These are phyloP conservation scores for Aciculoconidium aculeatum DNA, from an alignment of 805 yeast species.

Conservation along the genomic window DNA sequence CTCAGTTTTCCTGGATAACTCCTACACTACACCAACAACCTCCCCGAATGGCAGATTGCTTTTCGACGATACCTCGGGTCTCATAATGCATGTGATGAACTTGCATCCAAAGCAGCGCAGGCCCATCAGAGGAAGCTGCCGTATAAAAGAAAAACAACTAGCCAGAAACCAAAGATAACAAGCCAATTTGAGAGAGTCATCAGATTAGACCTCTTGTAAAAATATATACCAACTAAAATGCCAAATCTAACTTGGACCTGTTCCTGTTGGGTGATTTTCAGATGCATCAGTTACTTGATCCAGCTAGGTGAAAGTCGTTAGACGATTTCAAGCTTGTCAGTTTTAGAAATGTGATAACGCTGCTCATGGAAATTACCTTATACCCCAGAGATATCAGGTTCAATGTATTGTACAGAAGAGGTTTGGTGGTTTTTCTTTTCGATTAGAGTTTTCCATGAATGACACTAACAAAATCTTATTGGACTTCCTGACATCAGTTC, in stretches of 20 bases:
- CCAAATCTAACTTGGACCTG: slow-evolving; percentile 8
- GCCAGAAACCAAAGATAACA: slow-evolving; percentile 3
- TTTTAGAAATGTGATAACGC: slow-evolving; percentile 14
- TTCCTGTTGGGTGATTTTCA: slow-evolving; percentile 13
- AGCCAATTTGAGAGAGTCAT: slow-evolving; percentile 9
- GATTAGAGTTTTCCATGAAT: slow-evolving; percentile 12
- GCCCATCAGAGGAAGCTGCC: slow-evolving; percentile 2
- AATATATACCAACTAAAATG: slow-evolving; percentile 10
- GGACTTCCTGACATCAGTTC: slow-evolving; percentile 19
- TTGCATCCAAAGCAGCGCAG: too few relatives aligned
- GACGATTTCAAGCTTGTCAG: slow-evolving; percentile 10
- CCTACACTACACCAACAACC: slow-evolving; percentile 4
- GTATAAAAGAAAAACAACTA: slow-evolving; percentile 5
- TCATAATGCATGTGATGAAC: slow-evolving; percentile 4
- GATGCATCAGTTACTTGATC: slow-evolving; percentile 8
- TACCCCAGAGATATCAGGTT: slow-evolving; percentile 10
- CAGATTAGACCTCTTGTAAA: slow-evolving; percentile 15
- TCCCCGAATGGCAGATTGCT: background rate
- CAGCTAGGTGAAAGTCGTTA: slow-evolving; percentile 3
- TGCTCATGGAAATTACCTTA: slow-evolving; percentile 17
- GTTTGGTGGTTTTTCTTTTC: slow-evolving; percentile 13
- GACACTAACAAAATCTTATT: slow-evolving; percentile 3
- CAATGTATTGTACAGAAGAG: slow-evolving; percentile 14
- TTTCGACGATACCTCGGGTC: slow-evolving; percentile 6
- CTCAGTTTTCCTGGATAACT: slow-evolving; percentile 2